Conservation (phyloP, 306 rosid genomes). For the Ormosia emarginata region DNA sequence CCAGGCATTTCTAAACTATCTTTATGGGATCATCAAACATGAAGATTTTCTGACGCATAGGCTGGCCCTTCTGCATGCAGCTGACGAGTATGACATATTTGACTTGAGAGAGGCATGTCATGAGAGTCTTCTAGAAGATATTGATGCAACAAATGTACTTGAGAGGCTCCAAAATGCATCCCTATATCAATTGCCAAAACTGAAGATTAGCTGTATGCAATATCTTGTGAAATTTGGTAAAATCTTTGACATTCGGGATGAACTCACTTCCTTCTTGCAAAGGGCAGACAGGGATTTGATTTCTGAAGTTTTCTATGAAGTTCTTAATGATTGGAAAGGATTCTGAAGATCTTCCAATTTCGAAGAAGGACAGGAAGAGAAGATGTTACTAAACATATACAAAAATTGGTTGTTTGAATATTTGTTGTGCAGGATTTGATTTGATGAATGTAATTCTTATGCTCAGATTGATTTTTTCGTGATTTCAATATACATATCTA, state of each 20-base stretch:
- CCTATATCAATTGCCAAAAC: slow-evolving; percentile 47
- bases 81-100: slow-evolving; percentile 69
- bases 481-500: slow-evolving; percentile 15
- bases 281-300: slow-evolving; percentile 62
- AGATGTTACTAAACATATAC: not conserved
- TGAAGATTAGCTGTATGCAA: slow-evolving; percentile 62
- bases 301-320: slow-evolving; percentile 59
- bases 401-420: slow-evolving; percentile 17
- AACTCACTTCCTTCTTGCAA: slow-evolving; percentile 54
- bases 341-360: slow-evolving; percentile 36
- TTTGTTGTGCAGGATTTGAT: slow-evolving; percentile 28
- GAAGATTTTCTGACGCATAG: slow-evolving; percentile 62
- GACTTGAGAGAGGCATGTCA: slow-evolving; percentile 74
- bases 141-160: slow-evolving; percentile 63
- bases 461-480: slow-evolving; percentile 21
- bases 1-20: slow-evolving; percentile 55
- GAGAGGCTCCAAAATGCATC: slow-evolving; percentile 76
- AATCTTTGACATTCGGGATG: slow-evolving; percentile 56
- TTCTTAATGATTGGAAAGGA: slow-evolving; percentile 65
- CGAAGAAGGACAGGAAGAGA: not conserved
- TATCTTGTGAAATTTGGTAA: slow-evolving; percentile 84
- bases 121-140: slow-evolving; percentile 74
- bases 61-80: slow-evolving; percentile 56
- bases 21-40: slow-evolving; percentile 61
- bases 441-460: slow-evolving; percentile 37